Evolutionary conservation across 306 rosid species (phyloP).

Genomic region (Coriaria nepalensis): DNA sequence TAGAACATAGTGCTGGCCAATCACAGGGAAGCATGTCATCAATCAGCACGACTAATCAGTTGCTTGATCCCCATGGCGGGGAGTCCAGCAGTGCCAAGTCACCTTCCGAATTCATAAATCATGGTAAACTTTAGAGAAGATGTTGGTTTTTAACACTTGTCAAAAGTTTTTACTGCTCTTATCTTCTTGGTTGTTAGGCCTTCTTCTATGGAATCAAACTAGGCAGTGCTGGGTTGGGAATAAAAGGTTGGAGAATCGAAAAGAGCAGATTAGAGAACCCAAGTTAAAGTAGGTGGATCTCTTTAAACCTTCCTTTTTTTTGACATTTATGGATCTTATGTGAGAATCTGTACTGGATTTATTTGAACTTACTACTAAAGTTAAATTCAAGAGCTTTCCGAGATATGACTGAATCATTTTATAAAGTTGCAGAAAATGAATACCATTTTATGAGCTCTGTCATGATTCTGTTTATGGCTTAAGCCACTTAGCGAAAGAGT

Average conservation of each 20-base stretch:
- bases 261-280: conserved; percentile 3
- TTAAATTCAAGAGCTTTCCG: too few species aligned
- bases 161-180: neutral
- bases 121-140: neutral
- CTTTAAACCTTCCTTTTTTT: neutral
- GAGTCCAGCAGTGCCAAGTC: neutral
- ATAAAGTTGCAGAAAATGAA: too few species aligned
- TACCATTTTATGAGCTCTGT: too few species aligned
- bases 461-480: too few species aligned
- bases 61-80: neutral
- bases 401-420: too few species aligned
- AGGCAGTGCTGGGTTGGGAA: conserved; percentile 9
- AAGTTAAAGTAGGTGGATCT: conserved; percentile 8
- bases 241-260: neutral
- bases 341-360: too few species aligned
- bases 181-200: conserved; percentile 1
- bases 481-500: too few species aligned
- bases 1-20: conserved; percentile 4
- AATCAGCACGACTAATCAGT: neutral
- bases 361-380: too few species aligned
- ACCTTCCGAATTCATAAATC: conserved; percentile 8
- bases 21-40: neutral
- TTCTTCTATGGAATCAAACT: conserved; percentile 13
- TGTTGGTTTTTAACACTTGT: too few species aligned
- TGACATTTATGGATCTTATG: too few species aligned